Evolutionary conservation across 257 asterid species (phyloP).

Genomic region (Capsicum chinense): DNA sequence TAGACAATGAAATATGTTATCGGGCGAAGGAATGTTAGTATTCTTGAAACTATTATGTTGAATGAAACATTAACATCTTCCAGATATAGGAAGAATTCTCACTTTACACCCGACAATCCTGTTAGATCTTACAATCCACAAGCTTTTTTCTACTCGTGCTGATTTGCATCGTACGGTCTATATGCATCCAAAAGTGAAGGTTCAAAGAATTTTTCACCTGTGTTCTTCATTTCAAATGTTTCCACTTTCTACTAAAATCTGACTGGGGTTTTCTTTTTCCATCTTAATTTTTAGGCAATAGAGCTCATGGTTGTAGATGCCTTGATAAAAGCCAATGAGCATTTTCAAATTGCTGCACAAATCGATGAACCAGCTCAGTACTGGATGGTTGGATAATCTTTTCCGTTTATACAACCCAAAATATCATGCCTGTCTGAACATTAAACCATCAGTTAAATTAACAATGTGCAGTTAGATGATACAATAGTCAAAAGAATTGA

Average conservation of each 20-base stretch:
- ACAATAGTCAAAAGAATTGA: conserved; percentile 78
- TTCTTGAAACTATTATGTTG: conserved; percentile 23
- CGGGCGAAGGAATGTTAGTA: conserved; percentile 94
- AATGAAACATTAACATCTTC: conserved; percentile 1
- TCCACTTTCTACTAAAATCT: conserved; percentile 22
- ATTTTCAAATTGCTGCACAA: conserved; percentile 66
- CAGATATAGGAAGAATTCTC: not conserved
- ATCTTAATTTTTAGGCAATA: conserved; percentile 60
- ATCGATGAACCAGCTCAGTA: conserved; percentile 72
- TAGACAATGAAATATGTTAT: conserved; percentile 86
- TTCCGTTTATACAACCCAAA: not conserved
- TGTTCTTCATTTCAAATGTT: not conserved
- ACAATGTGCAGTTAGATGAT: conserved; percentile 75
- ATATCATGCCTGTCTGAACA: not conserved
- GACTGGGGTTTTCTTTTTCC: not conserved
- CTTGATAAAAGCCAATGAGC: conserved; percentile 68
- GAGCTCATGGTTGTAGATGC: conserved; percentile 92
- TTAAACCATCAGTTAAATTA: not conserved
- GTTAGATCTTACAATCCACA: conserved; percentile 86
- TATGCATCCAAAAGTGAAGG: conserved; percentile 88
- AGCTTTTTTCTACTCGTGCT: conserved; percentile 88
- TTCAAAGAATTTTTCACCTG: conserved; percentile 34
- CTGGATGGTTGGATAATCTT: conserved; percentile 71
- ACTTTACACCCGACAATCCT: conserved; percentile 7
- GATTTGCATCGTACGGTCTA: conserved; percentile 83